A percentile compares a stretch with the other conserved stretches of the same genome.
These are phyloP conservation scores for Fusarium nelsonii DNA, from an alignment of 2,329 filamentous ascomycete species.

Conservation along the genomic window DNA sequence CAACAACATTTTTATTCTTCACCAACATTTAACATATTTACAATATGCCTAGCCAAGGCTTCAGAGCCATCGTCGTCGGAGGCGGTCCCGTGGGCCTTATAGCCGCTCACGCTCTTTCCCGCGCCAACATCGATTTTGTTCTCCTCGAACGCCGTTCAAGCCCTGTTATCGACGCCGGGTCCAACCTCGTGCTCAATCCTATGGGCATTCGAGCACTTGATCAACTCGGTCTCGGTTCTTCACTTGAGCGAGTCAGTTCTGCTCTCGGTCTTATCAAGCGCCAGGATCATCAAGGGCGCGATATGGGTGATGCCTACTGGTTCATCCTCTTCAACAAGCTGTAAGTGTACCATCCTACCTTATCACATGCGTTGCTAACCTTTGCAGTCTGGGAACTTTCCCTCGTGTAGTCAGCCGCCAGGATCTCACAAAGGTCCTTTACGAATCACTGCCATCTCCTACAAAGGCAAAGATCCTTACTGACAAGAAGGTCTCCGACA, in stretches of 20 bases:
- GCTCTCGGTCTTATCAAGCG: slow-evolving; percentile 39
- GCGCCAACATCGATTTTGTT: slow-evolving; percentile 54
- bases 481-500: slow-evolving; percentile 39
- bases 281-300: slow-evolving; percentile 46
- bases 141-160: slow-evolving; percentile 53
- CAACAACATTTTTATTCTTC: not conserved
- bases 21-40: too few relatives aligned
- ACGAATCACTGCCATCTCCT: slow-evolving; percentile 46
- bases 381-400: slow-evolving; percentile 43
- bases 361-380: not conserved
- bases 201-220: slow-evolving; percentile 48
- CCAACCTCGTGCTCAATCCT: slow-evolving; percentile 51
- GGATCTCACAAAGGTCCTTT: slow-evolving; percentile 52
- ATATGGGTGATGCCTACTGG: slow-evolving; percentile 43
- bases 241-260: slow-evolving; percentile 41
- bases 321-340: slow-evolving; percentile 45
- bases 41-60: slow-evolving; percentile 3
- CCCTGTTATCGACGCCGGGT: slow-evolving; percentile 48
- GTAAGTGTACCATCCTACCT: slow-evolving; percentile 22
- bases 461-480: slow-evolving; percentile 43
- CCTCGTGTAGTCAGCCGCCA: slow-evolving; percentile 53
- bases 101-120: slow-evolving; percentile 45
- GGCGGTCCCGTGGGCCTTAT: slow-evolving; percentile 48
- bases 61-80: slow-evolving; percentile 47
- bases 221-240: slow-evolving; percentile 51